Evolutionary conservation across 768 basidiomycete genomes (phyloP), one percentile per base, ranked within the genome.

Genomic region (Amanita jacksonii): DNA sequence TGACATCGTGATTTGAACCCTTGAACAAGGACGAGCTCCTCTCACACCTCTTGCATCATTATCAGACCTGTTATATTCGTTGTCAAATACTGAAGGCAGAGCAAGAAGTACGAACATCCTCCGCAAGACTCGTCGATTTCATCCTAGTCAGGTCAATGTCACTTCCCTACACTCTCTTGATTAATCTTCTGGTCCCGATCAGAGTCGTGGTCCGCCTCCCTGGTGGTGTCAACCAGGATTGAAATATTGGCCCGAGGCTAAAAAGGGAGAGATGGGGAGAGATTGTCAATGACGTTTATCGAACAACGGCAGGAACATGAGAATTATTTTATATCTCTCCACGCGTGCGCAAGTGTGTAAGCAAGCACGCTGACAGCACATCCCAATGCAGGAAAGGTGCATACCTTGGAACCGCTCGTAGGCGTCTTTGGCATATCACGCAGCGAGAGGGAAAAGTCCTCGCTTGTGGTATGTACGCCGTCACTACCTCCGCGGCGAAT

Each of bases 191-290:
- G 51, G 4, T 61, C 65, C 8, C 59, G 57, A 20, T 67, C 63
- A 6, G n/a, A n/a, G n/a, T 58, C 57, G 13, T 45, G 36, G 19
- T 19, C n/a, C n/a, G n/a, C n/a, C 52, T 76, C 70, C 48, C 71
- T 68, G 4, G 70, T 74, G 3, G 74, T 76, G 48, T 74, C 68
- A 40, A 76, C 72, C 50, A 73, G 74, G 62, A 76, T 74, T 2
- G 72, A 70, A 33, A 74, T 72, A 46, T 73, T 72, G 2, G 62
- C 58, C 0, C 66, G 64, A 23, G 63, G 67, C 65, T 69, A 41
- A 31, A n/a, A n/a, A n/a, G n/a, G n/a, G n/a, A n/a, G n/a, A n/a
- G n/a, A n/a, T n/a, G 18, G 43, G 16, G 25, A 43, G 2, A 9
- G 22, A 23, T 16, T 16, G 30, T 10, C 1, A n/a, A 7, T 23